These are phyloP conservation scores for Kentomonas sorsogonicus DNA, from an alignment of 208 protist species.

Conservation along the genomic window DNA sequence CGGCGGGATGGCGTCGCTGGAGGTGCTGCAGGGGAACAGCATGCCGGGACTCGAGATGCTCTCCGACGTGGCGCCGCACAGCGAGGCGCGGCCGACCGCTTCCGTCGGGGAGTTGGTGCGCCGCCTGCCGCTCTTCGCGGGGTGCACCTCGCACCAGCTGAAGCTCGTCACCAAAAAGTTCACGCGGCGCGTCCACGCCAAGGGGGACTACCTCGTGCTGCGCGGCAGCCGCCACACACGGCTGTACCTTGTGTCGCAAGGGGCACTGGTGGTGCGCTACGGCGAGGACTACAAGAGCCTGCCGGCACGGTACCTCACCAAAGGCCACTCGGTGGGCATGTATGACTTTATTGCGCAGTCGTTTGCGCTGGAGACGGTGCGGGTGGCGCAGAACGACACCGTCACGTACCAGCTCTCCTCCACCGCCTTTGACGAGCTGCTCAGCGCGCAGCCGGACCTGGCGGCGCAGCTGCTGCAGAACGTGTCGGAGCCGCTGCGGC, in stretches of 20 bases:
- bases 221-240: constrained; percentile 49
- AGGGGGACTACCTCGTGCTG: constrained; percentile 69
- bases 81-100: constrained; percentile 27
- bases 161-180: constrained; percentile 53
- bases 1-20: constrained; percentile 96
- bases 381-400: constrained; percentile 57
- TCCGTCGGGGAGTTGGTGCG: constrained; percentile 60
- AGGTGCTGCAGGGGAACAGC: constrained; percentile 94
- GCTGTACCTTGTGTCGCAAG: constrained; percentile 64
- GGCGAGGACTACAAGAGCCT: constrained; percentile 46
- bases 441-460: constrained; percentile 68
- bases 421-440: constrained; percentile 59
- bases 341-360: constrained; percentile 77
- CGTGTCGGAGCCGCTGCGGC: constrained; percentile 61
- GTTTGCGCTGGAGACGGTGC: constrained; percentile 60
- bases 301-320: constrained; percentile 46
- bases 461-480: constrained; percentile 75
- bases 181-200: constrained; percentile 43
- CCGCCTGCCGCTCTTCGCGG: constrained; percentile 63
- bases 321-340: constrained; percentile 68
- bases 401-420: constrained; percentile 75
- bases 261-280: constrained; percentile 45
- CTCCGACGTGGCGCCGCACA: constrained; percentile 41
- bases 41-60: constrained; percentile 87
- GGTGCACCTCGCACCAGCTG: constrained; percentile 70